Base-by-base conservation (phyloP, 2,329 filamentous ascomycete genomes). In the Microsporum canis region DNA sequence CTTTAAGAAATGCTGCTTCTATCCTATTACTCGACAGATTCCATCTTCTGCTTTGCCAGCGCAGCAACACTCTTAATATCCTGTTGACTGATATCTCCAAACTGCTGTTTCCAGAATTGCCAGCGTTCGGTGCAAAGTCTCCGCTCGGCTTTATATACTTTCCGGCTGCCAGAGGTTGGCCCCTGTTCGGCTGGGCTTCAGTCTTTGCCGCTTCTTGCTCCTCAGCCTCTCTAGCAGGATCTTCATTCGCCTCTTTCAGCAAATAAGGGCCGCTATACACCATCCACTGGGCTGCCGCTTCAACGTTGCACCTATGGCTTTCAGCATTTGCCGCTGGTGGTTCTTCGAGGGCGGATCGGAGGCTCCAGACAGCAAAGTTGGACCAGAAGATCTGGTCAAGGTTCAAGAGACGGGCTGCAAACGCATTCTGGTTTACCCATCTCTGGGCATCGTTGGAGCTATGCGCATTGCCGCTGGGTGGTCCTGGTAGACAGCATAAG, bases 281-380 rank as follows among this genome's bases (percentile, higher is more conserved):
- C 17, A 57, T 57, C 55, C 55, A 57, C 36, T 57, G 55, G 17
- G 55, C 55, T 41, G 55, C 55, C 8, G 55, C 55, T 14, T 8
- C 27, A 43, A 57, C 29, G 12, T 31, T n/a, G 12, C 55, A 57
- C 10, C 41, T 34, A 31, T 43, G 36, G 31, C 36, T 41, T 43
- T 57, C 34, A 6, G 34, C 55, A 14, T 12, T 27, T 7, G 27
- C 41, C 14, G 4, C n/a, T 5, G 36, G 55, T 27, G 5, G 8
- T 6, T 57, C 55, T 43, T 57, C 55, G 6, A 57, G 55, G 6
- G 34, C 55, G 41, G 55, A 41, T 6, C 55, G 55, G 8, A 57
- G 55, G 41, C 34, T 41, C 55, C 55, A 57, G 34, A 57, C 55
- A 14, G 55, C 55, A 36, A 57, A 57, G 55, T 57, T 39, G 10